These are phyloP conservation scores for Boletus speciosus DNA, from an alignment of 768 basidiomycete genomes.

Conservation along the genomic window DNA sequence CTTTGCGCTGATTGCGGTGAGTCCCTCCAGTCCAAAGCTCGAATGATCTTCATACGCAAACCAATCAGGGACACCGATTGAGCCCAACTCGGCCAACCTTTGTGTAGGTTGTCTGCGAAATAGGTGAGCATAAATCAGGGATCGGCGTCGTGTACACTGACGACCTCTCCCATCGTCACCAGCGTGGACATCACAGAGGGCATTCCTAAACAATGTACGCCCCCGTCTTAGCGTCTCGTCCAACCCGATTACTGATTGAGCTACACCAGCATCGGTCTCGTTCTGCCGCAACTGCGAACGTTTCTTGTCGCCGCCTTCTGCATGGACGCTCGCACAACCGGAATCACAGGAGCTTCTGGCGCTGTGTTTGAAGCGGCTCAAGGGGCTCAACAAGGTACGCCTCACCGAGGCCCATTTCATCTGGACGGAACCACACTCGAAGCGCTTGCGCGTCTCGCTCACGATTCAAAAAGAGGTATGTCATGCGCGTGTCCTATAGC, in stretches of 20 bases:
- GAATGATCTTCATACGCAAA: constrained; percentile 1
- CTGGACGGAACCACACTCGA: constrained; percentile 99
- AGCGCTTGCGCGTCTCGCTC: constrained; percentile 85
- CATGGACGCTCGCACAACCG: constrained; percentile 82
- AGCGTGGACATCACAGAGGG: constrained; percentile 98
- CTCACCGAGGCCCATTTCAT: constrained; percentile 98
- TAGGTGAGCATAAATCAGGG: constrained; percentile 50
- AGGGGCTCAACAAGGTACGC: constrained; percentile 90
- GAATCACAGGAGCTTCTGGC: constrained; percentile 94
- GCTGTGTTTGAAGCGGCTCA: constrained; percentile 92
- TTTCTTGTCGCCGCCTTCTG: constrained; percentile 83
- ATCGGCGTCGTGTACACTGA: neutral
- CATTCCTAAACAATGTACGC: constrained; percentile 87
- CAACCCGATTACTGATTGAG: neutral
- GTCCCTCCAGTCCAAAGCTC: constrained; percentile 11
- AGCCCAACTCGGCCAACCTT: constrained; percentile 89
- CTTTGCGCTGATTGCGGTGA: constrained; percentile 87
- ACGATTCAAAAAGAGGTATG: constrained; percentile 97
- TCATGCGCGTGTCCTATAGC: neutral
- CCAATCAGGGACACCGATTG: constrained; percentile 70
- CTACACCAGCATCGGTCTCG: constrained; percentile 68
- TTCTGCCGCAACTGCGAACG: constrained; percentile 97
- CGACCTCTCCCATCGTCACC: neutral
- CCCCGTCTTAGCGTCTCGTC: neutral
- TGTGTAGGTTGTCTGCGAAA: constrained; percentile 88